Base-by-base conservation (phyloP, 2,329 filamentous ascomycete genomes). In the Aaosphaeria arxii region DNA sequence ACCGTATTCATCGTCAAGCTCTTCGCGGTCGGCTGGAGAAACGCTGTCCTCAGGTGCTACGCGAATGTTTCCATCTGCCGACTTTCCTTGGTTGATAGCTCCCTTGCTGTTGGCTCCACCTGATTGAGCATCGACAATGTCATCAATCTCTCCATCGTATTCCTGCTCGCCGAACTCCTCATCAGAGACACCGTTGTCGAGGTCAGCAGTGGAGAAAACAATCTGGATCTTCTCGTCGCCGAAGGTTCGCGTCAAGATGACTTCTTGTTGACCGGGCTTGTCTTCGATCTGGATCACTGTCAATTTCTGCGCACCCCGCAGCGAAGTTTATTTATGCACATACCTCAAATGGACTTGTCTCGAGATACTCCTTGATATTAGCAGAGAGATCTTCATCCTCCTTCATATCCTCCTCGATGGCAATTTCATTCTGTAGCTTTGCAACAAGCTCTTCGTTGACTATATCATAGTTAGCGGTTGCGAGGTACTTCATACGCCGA, bases 191-290 rank as follows among this genome's bases (percentile, higher is more conserved):
- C 64, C 57, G 64, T 64, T 72, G 74, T 88, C 83, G 53, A 95
- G 81, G 70, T 95, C 90, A 59, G 87, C 84, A 63, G 95, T 89
- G 58, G 87, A 90, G 76, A 95, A 95, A 56, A 85, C 84, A 56
- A 95, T 82, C 53, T 86, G 86, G 74, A 92, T 89, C 90, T 86
- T 89, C 78, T 99, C 94, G 54, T 95, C 86, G 63, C 88, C 88
- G 65, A 89, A 92, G 56, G 82, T 86, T 65, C 91, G 87, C 52
- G 84, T 87, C 57, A 99, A 80, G 64, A 87, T 80, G 58, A 99
- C 88, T 60, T 96, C 90, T 76, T 97, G 89, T 71, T 90, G 82
- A 53, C 94, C 94, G 30, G 86, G 79, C 31, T 80, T 83, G 72
- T 99, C 94, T 64, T 89, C 78, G 52, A 86, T 70, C 75, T 82